Conservation (phyloP, 2,329 filamentous ascomycete genomes). For the Huntiella savannae region DNA sequence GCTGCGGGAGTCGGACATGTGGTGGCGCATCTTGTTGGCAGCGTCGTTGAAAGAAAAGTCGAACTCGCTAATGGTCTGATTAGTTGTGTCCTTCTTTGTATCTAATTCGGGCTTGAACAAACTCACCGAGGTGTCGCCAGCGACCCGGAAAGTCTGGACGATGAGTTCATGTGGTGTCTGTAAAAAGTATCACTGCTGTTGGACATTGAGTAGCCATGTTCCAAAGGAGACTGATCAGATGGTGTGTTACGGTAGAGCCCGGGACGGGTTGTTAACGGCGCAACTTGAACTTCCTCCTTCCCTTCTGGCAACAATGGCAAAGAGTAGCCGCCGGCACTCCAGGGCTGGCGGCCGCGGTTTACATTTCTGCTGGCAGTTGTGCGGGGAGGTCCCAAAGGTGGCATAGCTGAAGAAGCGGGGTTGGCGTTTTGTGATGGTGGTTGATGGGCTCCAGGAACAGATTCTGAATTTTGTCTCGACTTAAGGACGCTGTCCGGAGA, state of each 20-base stretch:
- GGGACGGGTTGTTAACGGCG: conserved; percentile 7
- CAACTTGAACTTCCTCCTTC: conserved; percentile 16
- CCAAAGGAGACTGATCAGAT: conserved; percentile 9
- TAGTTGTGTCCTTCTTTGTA: too few relatives aligned
- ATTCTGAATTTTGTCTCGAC: conserved; percentile 9
- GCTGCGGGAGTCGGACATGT: conserved; percentile 32
- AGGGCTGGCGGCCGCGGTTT: conserved; percentile 21
- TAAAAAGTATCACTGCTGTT: conserved; percentile 14
- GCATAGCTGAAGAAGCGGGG: conserved; percentile 2
- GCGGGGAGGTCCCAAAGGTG: conserved; percentile 4
- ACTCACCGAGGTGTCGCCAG: conserved; percentile 11
- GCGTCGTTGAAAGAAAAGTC: conserved; percentile 7
- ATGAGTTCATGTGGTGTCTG: conserved; percentile 14
- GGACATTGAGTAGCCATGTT: conserved; percentile 12
- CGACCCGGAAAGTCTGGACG: conserved; percentile 12
- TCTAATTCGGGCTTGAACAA: too few relatives aligned
- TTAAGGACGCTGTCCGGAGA: conserved; percentile 16
- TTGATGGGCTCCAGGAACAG: conserved; percentile 3
- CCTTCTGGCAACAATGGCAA: conserved; percentile 24
- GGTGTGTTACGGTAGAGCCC: conserved; percentile 10
- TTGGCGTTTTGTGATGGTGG: neutral
- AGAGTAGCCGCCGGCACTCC: conserved; percentile 32
- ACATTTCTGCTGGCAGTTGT: conserved; percentile 14
- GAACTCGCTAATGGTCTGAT: conserved; percentile 5
- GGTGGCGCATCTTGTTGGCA: conserved; percentile 17